Evolutionary conservation across 208 protist species (phyloP).

Genomic region (Leishmania tarentolae): DNA sequence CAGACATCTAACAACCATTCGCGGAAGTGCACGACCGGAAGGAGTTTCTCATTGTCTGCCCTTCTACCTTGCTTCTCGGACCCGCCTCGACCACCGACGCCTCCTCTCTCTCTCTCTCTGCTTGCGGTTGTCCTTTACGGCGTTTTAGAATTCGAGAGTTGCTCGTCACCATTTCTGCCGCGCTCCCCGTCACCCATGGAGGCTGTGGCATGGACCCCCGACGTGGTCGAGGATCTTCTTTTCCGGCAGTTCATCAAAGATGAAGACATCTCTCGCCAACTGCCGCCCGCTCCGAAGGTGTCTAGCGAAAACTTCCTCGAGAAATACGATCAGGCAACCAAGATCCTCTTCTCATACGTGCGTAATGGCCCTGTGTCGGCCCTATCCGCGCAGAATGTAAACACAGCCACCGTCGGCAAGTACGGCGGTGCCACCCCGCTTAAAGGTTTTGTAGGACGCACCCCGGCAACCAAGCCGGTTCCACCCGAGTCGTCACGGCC

Average conservation of each 20-base stretch:
- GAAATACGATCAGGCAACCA: constrained; percentile 78
- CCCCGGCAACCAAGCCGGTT: constrained; percentile 25
- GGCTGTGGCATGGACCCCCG: constrained; percentile 61
- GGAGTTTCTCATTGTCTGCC: background rate
- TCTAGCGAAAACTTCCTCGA: constrained; percentile 62
- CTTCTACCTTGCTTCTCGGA: background rate
- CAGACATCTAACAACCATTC: background rate
- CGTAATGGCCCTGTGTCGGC: constrained; percentile 80
- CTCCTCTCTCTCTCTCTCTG: background rate
- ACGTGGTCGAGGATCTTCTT: constrained; percentile 86
- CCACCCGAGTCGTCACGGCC: constrained; percentile 25
- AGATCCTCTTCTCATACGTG: constrained; percentile 82
- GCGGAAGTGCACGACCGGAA: background rate
- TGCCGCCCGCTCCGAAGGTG: constrained; percentile 66
- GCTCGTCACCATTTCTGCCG: background rate
- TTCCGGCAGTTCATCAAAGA: constrained; percentile 89
- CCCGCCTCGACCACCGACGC: background rate
- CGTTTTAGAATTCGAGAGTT: background rate
- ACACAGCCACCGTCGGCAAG: constrained; percentile 43
- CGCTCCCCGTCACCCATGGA: constrained; percentile 18
- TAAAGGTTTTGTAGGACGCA: constrained; percentile 32
- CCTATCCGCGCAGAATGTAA: constrained; percentile 80
- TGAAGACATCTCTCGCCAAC: constrained; percentile 69
- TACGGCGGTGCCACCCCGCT: constrained; percentile 31
- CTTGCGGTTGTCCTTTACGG: background rate